Evolutionary conservation across 1,284 basidiomycete genomes (phyloP).

Genomic region (Peniophora sp.): DNA sequence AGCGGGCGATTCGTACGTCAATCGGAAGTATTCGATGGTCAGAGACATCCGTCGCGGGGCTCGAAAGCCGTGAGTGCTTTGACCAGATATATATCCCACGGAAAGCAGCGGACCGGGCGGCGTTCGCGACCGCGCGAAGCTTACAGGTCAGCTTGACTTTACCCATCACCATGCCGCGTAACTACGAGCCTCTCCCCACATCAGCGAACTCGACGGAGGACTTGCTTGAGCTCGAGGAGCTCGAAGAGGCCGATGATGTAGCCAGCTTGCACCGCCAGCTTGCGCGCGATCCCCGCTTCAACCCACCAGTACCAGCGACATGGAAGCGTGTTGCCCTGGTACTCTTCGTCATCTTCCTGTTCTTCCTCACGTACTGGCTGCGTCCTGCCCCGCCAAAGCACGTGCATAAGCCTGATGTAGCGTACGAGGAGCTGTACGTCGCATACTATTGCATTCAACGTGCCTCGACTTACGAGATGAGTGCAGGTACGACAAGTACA

Average conservation of each 20-base stretch:
- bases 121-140: too few relatives aligned
- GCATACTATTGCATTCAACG: background rate
- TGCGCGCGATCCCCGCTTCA: constrained; percentile 32
- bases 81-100: too few relatives aligned
- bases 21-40: too few relatives aligned
- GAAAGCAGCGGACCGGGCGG: too few relatives aligned
- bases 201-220: constrained; percentile 1
- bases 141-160: background rate
- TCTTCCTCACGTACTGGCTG: constrained; percentile 35
- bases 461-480: background rate
- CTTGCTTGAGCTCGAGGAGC: background rate
- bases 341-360: constrained; percentile 29
- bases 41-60: too few relatives aligned
- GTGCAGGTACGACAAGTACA: background rate
- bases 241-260: constrained; percentile 4
- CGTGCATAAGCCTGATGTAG: constrained; percentile 24
- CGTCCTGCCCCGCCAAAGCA: constrained; percentile 16
- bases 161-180: constrained; percentile 8
- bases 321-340: constrained; percentile 42
- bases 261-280: constrained; percentile 5
- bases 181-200: constrained; percentile 9
- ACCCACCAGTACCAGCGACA: constrained; percentile 32
- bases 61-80: too few relatives aligned
- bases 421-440: constrained; percentile 42
- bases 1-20: too few relatives aligned